phyloP scores from a whole-genome alignment of 768 basidiomycete species.

The Termitomyces sp. region DNA sequence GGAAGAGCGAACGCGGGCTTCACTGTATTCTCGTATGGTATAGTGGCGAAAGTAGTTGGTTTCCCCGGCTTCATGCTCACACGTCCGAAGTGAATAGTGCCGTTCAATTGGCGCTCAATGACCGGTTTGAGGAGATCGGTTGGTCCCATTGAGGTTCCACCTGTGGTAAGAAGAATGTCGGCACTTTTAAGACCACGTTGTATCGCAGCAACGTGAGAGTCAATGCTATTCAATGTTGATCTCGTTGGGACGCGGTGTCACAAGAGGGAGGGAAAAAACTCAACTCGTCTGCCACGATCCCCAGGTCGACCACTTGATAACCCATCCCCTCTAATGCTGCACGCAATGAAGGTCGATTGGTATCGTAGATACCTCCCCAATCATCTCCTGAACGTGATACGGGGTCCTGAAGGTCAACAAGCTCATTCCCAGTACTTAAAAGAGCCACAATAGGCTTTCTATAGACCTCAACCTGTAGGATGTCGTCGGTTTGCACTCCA shows the following conservation, averaged over 20 bases:
- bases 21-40: constrained; percentile 38
- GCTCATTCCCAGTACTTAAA: constrained; percentile 83
- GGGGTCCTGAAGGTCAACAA: constrained; percentile 53
- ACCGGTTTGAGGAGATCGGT: constrained; percentile 84
- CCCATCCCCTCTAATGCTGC: constrained; percentile 68
- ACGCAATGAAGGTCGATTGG: constrained; percentile 75
- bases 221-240: constrained; percentile 31
- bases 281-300: constrained; percentile 73
- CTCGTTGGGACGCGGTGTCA: background rate
- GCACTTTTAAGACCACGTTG: constrained; percentile 50
- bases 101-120: constrained; percentile 72
- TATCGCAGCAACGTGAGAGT: constrained; percentile 54
- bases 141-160: constrained; percentile 90
- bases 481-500: background rate
- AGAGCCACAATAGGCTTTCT: constrained; percentile 74
- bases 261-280: constrained; percentile 15
- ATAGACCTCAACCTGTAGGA: constrained; percentile 55
- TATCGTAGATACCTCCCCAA: constrained; percentile 80
- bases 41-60: constrained; percentile 84
- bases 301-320: constrained; percentile 74
- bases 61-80: constrained; percentile 83
- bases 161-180: constrained; percentile 79
- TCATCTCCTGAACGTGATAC: constrained; percentile 22
- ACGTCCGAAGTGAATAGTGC: constrained; percentile 80
- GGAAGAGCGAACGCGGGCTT: constrained; percentile 82